A percentile compares a stretch with the other conserved stretches of the same genome.
Evolutionary conservation across 495 filamentous ascomycete species (phyloP).

Genomic region (Choiromyces venosus): DNA sequence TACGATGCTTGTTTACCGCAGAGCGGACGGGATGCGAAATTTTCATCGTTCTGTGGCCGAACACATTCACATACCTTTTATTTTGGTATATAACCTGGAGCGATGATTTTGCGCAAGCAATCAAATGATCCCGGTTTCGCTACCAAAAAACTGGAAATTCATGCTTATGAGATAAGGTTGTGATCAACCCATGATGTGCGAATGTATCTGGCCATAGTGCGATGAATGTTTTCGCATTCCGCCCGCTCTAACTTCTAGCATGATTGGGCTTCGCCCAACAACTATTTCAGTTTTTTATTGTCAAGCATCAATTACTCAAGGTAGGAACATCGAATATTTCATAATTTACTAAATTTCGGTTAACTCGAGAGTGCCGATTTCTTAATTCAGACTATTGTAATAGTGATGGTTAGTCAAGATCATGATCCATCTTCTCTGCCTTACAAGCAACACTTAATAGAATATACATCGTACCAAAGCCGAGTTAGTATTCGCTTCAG

Average conservation of each 20-base stretch:
- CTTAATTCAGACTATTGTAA: not conserved
- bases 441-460: not conserved
- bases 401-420: not conserved
- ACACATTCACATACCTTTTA: not conserved
- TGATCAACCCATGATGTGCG: not conserved
- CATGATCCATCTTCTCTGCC: not conserved
- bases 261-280: not conserved
- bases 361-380: too few species aligned
- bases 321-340: too few species aligned
- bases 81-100: too few species aligned
- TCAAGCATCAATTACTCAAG: too few species aligned
- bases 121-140: not conserved
- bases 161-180: not conserved
- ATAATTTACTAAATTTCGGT: too few species aligned
- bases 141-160: not conserved
- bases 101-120: not conserved
- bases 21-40: constrained; percentile 4
- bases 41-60: constrained; percentile 3
- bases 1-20: not conserved
- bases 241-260: not conserved
- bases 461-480: not conserved
- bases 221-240: not conserved
- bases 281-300: not conserved
- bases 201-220: not conserved
- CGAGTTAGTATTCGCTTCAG: not conserved